Percentiles rank a stretch among this genome's conserved stretches.
Evolutionary conservation across 176 grass and related monocot genomes (phyloP).

Genomic region (Saccharum officinarum): DNA sequence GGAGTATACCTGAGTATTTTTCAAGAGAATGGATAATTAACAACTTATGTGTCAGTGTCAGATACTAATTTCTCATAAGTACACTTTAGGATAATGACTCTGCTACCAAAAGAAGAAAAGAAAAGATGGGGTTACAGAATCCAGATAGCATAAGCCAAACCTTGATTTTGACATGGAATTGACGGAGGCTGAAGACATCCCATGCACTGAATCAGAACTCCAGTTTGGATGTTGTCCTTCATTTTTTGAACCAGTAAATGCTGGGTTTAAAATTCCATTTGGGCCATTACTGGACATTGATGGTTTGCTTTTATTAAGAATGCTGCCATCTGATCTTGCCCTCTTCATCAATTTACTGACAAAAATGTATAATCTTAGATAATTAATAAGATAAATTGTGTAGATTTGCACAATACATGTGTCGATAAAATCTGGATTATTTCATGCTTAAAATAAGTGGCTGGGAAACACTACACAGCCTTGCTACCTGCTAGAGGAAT

Average conservation of each 20-base stretch:
- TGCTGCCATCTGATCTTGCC: slow-evolving; percentile 83
- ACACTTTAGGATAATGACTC: background rate
- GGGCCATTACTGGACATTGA: slow-evolving; percentile 46
- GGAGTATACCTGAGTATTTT: slow-evolving; percentile 48
- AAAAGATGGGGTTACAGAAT: slow-evolving; percentile 27
- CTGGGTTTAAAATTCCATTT: slow-evolving; percentile 53
- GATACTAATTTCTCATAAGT: slow-evolving; percentile 1
- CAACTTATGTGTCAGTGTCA: background rate
- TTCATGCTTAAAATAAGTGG: slow-evolving; percentile 16
- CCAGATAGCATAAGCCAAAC: slow-evolving; percentile 39
- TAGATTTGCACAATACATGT: slow-evolving; percentile 23
- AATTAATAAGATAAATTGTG: slow-evolving; percentile 26
- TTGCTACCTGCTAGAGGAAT: too few relatives aligned
- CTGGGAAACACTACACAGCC: background rate
- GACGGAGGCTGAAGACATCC: slow-evolving; percentile 35
- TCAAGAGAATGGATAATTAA: slow-evolving; percentile 28
- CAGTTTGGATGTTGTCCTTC: slow-evolving; percentile 36
- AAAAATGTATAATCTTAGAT: slow-evolving; percentile 39
- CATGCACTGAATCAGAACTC: slow-evolving; percentile 25
- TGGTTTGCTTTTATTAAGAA: slow-evolving; percentile 54
- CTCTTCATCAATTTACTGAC: slow-evolving; percentile 82
- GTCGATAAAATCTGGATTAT: slow-evolving; percentile 21
- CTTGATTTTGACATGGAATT: slow-evolving; percentile 32
- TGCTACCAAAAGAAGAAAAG: background rate
- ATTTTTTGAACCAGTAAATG: slow-evolving; percentile 31